Evolutionary conservation across 2,329 filamentous ascomycete species (phyloP), one percentile per base, ranked within the genome.

Genomic region (Eutypella sp.): DNA sequence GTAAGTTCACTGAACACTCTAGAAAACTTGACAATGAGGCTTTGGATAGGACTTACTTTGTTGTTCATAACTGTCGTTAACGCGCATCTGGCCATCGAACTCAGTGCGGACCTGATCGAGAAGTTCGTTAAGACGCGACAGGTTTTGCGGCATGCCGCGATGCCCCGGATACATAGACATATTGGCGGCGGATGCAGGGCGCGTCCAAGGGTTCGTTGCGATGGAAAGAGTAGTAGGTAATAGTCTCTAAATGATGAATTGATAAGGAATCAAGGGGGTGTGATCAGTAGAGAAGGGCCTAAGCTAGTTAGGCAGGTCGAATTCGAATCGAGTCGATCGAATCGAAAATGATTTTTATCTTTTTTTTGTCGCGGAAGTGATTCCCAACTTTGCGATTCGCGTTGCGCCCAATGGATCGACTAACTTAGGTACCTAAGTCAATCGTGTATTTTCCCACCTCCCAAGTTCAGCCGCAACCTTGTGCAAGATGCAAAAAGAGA

Each of bases 51-150:
- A 83, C 90, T 76, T 82, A 96, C 92, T 87, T 67, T 95, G 90
- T 66, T 92, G 88, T 66, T 99, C 92, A 66, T 90, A 95, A 58
- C 89, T 88, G 65, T 89, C 89, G 54, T 83, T 87, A 57, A 88
- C 83, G 54, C 87, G 83, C 57, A 85, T 78, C 67, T 95, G 87
- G 50, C 78, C 84, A 56, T 97, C 92, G 58, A 96, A 97, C 69
- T 99, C 93, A 61, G 82, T 79, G 63, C 92, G 84, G 59, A 99
- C 82, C 66, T 90, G 86, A 47, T 97, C 92, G 62, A 99, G 78
- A 53, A 97, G 82, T 75, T 99, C 92, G 57, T 87, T 89, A 59
- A 97, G 76, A 57, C 93, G 89, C 57, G 73, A 78, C 42, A 67
- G 68, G 56, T 72, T 76, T 51, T 54, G 65, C 72, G 70, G 87